phyloP scores from a whole-genome alignment of 306 rosid genomes.

The Sicyos edulis region DNA sequence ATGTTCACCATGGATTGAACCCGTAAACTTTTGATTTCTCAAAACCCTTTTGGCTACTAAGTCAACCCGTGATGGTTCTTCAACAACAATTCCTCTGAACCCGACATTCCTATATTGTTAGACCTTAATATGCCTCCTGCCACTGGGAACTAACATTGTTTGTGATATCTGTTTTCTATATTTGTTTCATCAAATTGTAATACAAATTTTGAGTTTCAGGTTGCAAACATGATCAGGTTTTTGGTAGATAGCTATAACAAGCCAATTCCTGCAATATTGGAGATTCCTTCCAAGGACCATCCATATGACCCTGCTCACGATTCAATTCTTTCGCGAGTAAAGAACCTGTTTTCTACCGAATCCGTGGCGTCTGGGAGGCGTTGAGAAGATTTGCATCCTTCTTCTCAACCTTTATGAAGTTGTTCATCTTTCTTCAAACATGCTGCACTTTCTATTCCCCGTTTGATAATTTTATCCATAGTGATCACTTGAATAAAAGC shows the following conservation, averaged over 20 bases:
- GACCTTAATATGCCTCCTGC: too few species aligned
- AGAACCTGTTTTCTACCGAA: constrained; percentile 77
- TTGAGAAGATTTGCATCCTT: constrained; percentile 19
- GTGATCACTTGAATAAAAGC: constrained; percentile 2
- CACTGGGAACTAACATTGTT: too few species aligned
- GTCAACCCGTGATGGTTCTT: too few species aligned
- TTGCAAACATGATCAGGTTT: constrained; percentile 91
- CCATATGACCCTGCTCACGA: constrained; percentile 91
- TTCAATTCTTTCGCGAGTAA: constrained; percentile 86
- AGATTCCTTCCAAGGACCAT: constrained; percentile 92
- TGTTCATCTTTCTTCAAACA: neutral
- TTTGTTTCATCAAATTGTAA: neutral
- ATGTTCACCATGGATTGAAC: too few species aligned
- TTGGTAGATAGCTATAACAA: constrained; percentile 84
- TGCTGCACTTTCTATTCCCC: too few species aligned
- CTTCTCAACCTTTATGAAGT: too few species aligned
- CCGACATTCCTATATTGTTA: too few species aligned
- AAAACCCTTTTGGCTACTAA: too few species aligned
- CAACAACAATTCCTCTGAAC: too few species aligned
- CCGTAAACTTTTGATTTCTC: too few species aligned
- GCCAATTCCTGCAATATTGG: constrained; percentile 87
- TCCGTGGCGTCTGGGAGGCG: constrained; percentile 86
- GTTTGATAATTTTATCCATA: neutral
- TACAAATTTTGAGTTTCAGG: constrained; percentile 38
- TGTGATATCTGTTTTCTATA: too few species aligned